These are phyloP conservation scores for Xanthoconium purpureum DNA, from an alignment of 768 basidiomycete species.

Conservation along the genomic window DNA sequence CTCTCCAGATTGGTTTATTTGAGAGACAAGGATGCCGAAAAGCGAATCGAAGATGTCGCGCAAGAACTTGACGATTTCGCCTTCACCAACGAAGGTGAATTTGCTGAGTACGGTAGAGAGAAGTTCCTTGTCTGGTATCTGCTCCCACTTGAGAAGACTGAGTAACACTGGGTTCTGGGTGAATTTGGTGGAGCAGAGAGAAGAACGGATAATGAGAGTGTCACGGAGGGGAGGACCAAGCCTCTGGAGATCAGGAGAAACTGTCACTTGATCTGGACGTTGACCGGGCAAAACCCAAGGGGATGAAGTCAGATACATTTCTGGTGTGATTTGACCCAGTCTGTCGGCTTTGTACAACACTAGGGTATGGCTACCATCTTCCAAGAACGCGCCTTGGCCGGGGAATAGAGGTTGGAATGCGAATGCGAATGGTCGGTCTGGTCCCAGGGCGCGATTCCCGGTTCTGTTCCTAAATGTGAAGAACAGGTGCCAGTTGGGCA, in stretches of 20 bases:
- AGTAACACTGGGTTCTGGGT: constrained; percentile 88
- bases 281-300: constrained; percentile 56
- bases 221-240: constrained; percentile 72
- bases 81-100: constrained; percentile 91
- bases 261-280: constrained; percentile 53
- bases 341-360: constrained; percentile 84
- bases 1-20: constrained; percentile 68
- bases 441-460: constrained; percentile 44
- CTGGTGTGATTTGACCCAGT: constrained; percentile 55
- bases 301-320: constrained; percentile 70
- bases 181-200: constrained; percentile 87
- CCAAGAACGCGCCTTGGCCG: constrained; percentile 70
- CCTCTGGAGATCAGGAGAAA: constrained; percentile 61
- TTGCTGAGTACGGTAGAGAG: constrained; percentile 72
- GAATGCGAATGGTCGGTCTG: constrained; percentile 85
- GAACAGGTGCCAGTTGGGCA: constrained; percentile 86
- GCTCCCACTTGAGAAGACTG: constrained; percentile 79
- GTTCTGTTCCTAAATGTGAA: constrained; percentile 85
- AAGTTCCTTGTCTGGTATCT: constrained; percentile 56
- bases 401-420: constrained; percentile 87
- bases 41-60: constrained; percentile 90
- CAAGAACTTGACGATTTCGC: constrained; percentile 91
- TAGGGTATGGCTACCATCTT: constrained; percentile 86
- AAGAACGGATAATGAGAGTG: constrained; percentile 77
- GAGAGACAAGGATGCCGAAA: constrained; percentile 82